These are phyloP conservation scores for Stephania japonica DNA, from an alignment of 164 flowering plant species.

Conservation along the genomic window DNA sequence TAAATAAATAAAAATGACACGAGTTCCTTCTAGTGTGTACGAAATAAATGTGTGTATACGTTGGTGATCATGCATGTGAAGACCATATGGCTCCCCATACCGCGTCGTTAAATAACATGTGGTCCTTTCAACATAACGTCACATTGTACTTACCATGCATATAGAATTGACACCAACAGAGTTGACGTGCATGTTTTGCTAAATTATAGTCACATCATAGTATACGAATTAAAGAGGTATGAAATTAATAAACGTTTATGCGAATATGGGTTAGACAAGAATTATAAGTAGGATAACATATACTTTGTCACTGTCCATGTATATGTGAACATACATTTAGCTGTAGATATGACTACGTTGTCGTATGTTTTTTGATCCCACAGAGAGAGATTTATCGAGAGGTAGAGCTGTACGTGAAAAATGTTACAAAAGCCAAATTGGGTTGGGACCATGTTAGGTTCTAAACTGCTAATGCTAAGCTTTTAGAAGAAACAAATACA, in stretches of 20 bases:
- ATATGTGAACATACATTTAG: background rate
- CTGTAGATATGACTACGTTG: background rate
- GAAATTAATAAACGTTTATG: background rate
- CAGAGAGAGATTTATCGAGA: background rate
- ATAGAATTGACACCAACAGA: background rate
- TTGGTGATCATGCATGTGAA: constrained; percentile 1
- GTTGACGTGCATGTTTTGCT: background rate
- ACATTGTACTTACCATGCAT: background rate
- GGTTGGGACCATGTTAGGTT: background rate
- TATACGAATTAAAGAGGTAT: too few species aligned
- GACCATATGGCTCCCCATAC: constrained; percentile 1
- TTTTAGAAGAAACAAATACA: constrained; percentile 3
- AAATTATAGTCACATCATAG: background rate
- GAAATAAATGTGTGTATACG: too few species aligned
- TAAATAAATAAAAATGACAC: too few species aligned
- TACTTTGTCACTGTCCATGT: background rate
- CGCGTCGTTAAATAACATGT: constrained; percentile 1
- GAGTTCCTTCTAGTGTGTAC: background rate
- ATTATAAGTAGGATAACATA: background rate
- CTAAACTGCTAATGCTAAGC: background rate
- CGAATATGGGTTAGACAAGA: background rate
- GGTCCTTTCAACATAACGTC: background rate
- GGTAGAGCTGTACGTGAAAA: background rate
- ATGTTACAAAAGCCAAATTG: background rate
- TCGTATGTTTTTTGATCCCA: background rate